These are phyloP conservation scores for Tuber microsphaerosporum DNA, from an alignment of 495 filamentous ascomycete genomes.

Conservation along the genomic window DNA sequence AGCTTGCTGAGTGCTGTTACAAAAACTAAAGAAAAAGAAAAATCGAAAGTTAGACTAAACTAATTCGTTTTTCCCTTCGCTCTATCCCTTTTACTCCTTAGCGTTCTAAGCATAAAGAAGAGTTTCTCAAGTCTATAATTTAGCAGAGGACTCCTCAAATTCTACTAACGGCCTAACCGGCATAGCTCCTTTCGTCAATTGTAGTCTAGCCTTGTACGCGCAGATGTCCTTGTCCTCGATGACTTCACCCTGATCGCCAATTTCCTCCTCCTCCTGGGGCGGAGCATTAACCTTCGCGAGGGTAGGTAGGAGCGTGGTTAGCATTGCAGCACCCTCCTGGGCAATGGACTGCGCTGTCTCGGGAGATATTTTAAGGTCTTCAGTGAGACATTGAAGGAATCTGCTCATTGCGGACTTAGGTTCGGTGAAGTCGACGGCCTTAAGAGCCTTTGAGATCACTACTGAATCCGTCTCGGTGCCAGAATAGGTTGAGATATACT, in stretches of 20 bases:
- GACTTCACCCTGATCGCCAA: constrained; percentile 25
- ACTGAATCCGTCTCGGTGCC: constrained; percentile 48
- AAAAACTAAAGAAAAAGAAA: neutral
- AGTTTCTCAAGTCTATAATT: constrained; percentile 22
- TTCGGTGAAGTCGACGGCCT: constrained; percentile 47
- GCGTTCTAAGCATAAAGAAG: neutral
- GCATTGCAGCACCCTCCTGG: constrained; percentile 20
- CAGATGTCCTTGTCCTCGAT: constrained; percentile 39
- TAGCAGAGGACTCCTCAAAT: constrained; percentile 39
- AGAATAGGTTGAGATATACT: constrained; percentile 49
- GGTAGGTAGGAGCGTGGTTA: constrained; percentile 17
- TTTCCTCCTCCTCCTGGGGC: neutral
- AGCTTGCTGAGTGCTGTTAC: neutral
- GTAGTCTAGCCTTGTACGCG: constrained; percentile 37
- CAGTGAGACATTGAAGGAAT: constrained; percentile 49
- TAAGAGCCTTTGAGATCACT: constrained; percentile 47
- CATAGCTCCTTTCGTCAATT: constrained; percentile 32
- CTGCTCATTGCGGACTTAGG: constrained; percentile 44
- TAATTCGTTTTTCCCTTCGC: neutral
- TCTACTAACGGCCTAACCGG: constrained; percentile 40
- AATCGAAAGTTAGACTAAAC: neutral
- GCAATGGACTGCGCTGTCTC: constrained; percentile 25
- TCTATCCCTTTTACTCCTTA: neutral
- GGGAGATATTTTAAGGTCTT: constrained; percentile 40
- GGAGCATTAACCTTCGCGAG: constrained; percentile 3